Base-by-base conservation (phyloP, 164 flowering plant genomes). In the Kalanchoe fedtschenkoi region DNA sequence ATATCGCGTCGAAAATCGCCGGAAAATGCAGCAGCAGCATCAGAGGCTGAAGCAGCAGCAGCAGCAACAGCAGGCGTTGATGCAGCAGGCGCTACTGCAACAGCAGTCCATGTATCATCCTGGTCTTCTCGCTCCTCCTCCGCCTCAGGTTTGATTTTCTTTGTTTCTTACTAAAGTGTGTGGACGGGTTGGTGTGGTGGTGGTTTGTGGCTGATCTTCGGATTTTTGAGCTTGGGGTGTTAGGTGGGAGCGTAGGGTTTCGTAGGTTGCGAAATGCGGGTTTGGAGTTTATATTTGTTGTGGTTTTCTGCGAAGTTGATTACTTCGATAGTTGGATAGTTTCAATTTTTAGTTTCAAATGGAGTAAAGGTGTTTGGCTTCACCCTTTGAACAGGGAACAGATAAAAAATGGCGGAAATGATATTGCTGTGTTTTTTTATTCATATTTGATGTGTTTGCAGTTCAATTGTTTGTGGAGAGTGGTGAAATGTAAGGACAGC, bases 11-110 rank as follows among this genome's bases (percentile, higher is more conserved):
- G 51, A 47, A 65, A 60, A 38, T 35, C 33, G 24, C 57, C 28
- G 17, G 44, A 51, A 73, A 69, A 74, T 80, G 76, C 56, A 34
- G 62, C 62, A 60, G 21, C 57, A 51, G 63, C 74, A 75, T 53
- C 85, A 77, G 77, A 84, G 89, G 80, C 72, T 83, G 74, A 83
- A 86, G 77, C 88, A 83, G 68, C 89, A 85, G 74, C 87, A 85
- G 67, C 89, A 82, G 53, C 84, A 83, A 42, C 89, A 84, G 43
- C 83, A 81, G 65, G 84, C 82, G 26, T 62, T 86, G 70, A 80
- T 83, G 86, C 88, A 85, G 69, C 90, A 85, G 62, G 83, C 83
- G 56, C 78, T 81, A 44, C 79, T 81, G 30, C 91, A 86, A 69
- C 91, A 81, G 14, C 83, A 80, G 58, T 70, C 83, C 13, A 72